Conservation (phyloP, 345 rosid genomes). For the Cardamine chenopodiifolia region DNA sequence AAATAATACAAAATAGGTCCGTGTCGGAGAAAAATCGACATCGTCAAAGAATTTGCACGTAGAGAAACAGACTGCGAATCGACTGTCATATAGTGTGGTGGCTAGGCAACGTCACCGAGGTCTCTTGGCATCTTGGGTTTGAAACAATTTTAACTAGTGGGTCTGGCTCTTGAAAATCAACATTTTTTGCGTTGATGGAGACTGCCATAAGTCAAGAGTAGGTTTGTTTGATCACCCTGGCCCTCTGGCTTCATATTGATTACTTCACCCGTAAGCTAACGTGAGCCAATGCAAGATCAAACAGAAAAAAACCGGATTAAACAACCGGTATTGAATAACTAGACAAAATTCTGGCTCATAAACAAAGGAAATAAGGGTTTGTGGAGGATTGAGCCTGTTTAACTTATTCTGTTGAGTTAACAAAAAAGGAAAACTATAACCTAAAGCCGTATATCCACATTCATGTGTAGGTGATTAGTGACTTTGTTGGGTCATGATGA, state of each 20-base stretch:
- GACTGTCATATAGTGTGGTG: background rate
- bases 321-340: slow-evolving; percentile 16
- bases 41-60: background rate
- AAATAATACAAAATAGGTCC: slow-evolving; percentile 18
- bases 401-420: slow-evolving; percentile 13
- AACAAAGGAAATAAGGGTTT: slow-evolving; percentile 20
- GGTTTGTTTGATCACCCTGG: slow-evolving; percentile 95
- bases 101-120: background rate
- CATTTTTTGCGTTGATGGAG: slow-evolving; percentile 94
- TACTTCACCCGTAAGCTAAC: background rate
- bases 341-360: slow-evolving; percentile 46
- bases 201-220: slow-evolving; percentile 95
- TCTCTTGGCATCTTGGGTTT: too few species aligned
- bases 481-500: slow-evolving; percentile 36
- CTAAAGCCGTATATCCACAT: slow-evolving; percentile 27
- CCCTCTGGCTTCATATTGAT: slow-evolving; percentile 56
- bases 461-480: background rate
- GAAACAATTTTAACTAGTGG: slow-evolving; percentile 71
- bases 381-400: slow-evolving; percentile 29
- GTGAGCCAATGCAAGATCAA: background rate
- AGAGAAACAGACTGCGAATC: background rate
- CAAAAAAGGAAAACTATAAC: slow-evolving; percentile 8
- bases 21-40: slow-evolving; percentile 21
- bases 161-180: slow-evolving; percentile 91
- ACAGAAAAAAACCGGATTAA: slow-evolving; percentile 34